A percentile compares a stretch with the other conserved stretches of the same genome.
These are phyloP conservation scores for Venturia carpophila DNA, from an alignment of 2,329 filamentous ascomycete species.

Conservation along the genomic window DNA sequence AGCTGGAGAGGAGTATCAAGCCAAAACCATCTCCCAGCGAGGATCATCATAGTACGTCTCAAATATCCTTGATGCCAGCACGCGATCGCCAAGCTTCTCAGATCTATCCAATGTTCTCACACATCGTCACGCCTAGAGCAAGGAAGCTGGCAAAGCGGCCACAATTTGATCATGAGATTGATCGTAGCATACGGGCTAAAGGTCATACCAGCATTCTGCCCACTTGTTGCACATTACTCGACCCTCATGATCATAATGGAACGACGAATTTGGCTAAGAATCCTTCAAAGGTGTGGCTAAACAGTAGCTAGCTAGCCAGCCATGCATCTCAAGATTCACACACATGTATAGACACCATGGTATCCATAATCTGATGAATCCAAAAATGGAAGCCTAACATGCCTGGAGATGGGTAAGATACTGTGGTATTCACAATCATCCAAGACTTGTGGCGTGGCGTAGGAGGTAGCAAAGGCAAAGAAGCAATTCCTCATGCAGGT, in stretches of 20 bases:
- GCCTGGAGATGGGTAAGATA: not conserved
- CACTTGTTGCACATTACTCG: too few species aligned
- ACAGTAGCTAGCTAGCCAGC: too few species aligned
- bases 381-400: not conserved
- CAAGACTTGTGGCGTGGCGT: not conserved
- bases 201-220: too few species aligned
- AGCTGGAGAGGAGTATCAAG: not conserved
- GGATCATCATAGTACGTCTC: not conserved
- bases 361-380: too few species aligned
- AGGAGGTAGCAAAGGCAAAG: not conserved
- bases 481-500: not conserved
- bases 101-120: not conserved
- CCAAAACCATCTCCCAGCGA: not conserved
- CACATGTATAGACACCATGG: too few species aligned
- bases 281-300: too few species aligned
- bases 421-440: too few species aligned
- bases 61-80: not conserved
- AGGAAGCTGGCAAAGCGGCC: not conserved
- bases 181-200: too few species aligned
- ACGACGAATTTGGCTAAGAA: too few species aligned
- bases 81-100: not conserved
- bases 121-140: not conserved
- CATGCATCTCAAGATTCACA: too few species aligned
- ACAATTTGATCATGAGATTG: too few species aligned
- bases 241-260: too few species aligned